Percentiles rank a stretch among this genome's conserved stretches.
Evolutionary conservation across 2,329 filamentous ascomycete species (phyloP).

Genomic region (Hymenoscyphus salicellus): DNA sequence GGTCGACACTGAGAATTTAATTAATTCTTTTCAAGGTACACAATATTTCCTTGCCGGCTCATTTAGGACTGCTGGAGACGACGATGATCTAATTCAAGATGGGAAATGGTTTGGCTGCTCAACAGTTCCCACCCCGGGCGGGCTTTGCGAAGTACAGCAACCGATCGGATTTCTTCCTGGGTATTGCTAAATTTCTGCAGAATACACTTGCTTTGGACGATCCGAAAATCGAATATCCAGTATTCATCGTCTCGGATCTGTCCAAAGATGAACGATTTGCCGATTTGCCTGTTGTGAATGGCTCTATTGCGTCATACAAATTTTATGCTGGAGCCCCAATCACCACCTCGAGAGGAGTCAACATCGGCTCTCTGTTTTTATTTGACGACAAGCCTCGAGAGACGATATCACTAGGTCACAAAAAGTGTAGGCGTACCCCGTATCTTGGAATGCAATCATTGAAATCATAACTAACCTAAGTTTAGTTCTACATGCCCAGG

Average conservation of each 20-base stretch:
- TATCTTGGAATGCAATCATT: not conserved
- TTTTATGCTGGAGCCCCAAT: constrained; percentile 33
- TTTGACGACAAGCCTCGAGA: constrained; percentile 54
- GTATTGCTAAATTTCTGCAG: constrained; percentile 1
- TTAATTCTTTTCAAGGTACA: constrained; percentile 12
- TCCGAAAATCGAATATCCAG: constrained; percentile 10
- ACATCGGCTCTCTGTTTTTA: constrained; percentile 59
- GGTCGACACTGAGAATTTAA: not conserved
- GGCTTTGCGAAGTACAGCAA: constrained; percentile 31
- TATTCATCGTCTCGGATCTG: constrained; percentile 26
- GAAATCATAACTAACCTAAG: not conserved
- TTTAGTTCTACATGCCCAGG: constrained; percentile 52
- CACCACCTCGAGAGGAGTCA: constrained; percentile 28
- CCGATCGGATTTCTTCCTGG: not conserved
- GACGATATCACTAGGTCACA: constrained; percentile 40
- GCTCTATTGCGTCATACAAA: constrained; percentile 22
- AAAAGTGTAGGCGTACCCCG: not conserved
- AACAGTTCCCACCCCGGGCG: constrained; percentile 27
- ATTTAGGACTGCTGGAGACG: constrained; percentile 14
- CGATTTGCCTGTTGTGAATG: constrained; percentile 21
- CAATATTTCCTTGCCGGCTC: constrained; percentile 31
- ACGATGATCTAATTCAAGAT: constrained; percentile 20
- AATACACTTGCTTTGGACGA: constrained; percentile 19
- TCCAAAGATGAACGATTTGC: constrained; percentile 20
- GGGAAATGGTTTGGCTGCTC: constrained; percentile 31